Conservation (phyloP, 2,329 filamentous ascomycete species). For the Thermoascus crustaceus region DNA sequence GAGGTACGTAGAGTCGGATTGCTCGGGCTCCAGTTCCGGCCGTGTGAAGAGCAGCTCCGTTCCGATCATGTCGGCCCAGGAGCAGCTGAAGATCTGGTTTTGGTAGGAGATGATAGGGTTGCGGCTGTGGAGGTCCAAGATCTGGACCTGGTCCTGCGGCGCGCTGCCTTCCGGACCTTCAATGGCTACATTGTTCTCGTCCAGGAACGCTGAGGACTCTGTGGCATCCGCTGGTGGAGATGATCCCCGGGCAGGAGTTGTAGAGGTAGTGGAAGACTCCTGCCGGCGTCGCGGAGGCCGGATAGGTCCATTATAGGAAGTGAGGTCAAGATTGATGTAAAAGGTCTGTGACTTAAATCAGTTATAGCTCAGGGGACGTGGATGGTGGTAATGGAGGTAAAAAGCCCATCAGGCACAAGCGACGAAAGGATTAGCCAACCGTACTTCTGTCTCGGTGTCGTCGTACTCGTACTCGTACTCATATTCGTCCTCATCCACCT, state of each 20-base stretch:
- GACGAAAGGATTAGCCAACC: conserved; percentile 4
- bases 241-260: conserved; percentile 8
- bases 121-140: conserved; percentile 69
- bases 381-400: no score
- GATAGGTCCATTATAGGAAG: conserved; percentile 33
- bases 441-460: conserved; percentile 45
- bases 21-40: conserved; percentile 33
- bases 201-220: conserved; percentile 18
- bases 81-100: conserved; percentile 67
- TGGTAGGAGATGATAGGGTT: conserved; percentile 75
- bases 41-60: conserved; percentile 69
- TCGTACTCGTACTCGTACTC: conserved; percentile 58
- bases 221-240: conserved; percentile 11
- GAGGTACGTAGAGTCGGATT: conserved; percentile 42
- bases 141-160: conserved; percentile 52
- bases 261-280: conserved; percentile 9
- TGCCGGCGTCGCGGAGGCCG: conserved; percentile 24
- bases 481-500: conserved; percentile 33
- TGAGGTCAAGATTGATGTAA: conserved; percentile 54
- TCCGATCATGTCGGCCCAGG: conserved; percentile 76
- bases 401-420: no score
- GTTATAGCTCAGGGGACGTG: not conserved
- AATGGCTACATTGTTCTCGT: conserved; percentile 29
- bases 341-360: conserved; percentile 37
- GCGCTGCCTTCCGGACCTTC: conserved; percentile 28